phyloP scores from a whole-genome alignment of 805 yeast species.

The Ogataea nitratoaversa region DNA sequence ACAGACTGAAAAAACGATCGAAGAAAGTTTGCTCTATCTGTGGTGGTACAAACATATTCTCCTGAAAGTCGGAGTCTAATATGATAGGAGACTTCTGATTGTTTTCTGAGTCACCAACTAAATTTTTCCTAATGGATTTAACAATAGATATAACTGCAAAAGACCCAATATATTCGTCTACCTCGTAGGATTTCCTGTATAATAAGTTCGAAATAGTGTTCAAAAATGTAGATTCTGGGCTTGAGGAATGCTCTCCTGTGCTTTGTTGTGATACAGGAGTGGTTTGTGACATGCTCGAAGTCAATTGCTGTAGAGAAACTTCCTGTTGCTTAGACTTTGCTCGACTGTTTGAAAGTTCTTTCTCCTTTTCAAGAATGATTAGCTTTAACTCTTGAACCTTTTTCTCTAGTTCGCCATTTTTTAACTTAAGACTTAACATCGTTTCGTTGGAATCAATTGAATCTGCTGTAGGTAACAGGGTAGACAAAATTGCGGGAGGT shows the following conservation, averaged over 20 bases:
- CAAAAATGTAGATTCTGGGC: slow-evolving; percentile 3
- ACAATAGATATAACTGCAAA: slow-evolving; percentile 23
- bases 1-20: slow-evolving; percentile 13
- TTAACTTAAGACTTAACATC: no score
- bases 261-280: background rate
- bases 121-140: slow-evolving; percentile 16
- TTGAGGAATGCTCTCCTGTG: background rate
- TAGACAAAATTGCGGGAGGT: background rate
- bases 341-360: background rate
- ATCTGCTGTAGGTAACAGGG: background rate
- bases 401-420: slow-evolving; percentile 5
- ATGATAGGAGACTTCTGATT: slow-evolving; percentile 10
- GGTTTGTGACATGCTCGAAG: background rate
- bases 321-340: background rate
- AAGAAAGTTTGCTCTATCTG: slow-evolving; percentile 13
- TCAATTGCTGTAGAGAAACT: background rate
- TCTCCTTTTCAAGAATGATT: background rate
- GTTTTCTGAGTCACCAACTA: slow-evolving; percentile 10
- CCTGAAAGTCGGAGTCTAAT: slow-evolving; percentile 9
- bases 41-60: slow-evolving; percentile 9
- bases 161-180: slow-evolving; percentile 21
- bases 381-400: background rate
- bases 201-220: slow-evolving; percentile 13
- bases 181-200: slow-evolving; percentile 9
- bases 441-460: no score